phyloP scores from a whole-genome alignment of 768 basidiomycete genomes.

The Tricholoma sp. region DNA sequence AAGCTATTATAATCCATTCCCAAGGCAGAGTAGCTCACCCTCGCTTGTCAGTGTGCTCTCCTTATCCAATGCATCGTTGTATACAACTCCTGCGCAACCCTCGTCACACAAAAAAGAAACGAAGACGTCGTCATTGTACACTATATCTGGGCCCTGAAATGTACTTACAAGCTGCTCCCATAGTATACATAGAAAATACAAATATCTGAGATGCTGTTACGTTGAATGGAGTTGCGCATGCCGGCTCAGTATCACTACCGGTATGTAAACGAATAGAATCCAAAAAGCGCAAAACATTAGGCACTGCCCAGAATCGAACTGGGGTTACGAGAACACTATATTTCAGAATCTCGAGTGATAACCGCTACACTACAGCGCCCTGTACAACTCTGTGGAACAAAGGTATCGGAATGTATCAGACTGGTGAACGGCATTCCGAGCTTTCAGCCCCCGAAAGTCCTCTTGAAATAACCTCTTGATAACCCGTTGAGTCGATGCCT shows the following conservation, averaged over 20 bases:
- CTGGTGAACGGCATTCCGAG: background rate
- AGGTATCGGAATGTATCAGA: background rate
- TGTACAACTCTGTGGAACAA: background rate
- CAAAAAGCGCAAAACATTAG: slow-evolving; percentile 8
- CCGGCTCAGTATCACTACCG: no score
- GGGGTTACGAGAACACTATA: slow-evolving; percentile 29
- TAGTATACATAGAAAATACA: background rate
- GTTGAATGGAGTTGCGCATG: no score
- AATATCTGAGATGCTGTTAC: no score
- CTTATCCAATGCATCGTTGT: background rate
- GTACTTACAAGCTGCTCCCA: background rate
- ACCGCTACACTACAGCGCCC: slow-evolving; percentile 27
- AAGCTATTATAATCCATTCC: background rate
- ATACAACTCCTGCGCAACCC: no score
- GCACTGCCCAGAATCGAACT: slow-evolving; percentile 33
- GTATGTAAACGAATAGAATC: no score
- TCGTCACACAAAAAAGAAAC: background rate
- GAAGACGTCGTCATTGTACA: background rate
- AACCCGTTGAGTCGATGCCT: slow-evolving; percentile 34
- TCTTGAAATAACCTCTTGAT: background rate
- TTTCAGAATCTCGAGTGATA: slow-evolving; percentile 26
- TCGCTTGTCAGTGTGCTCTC: background rate
- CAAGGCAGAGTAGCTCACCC: background rate
- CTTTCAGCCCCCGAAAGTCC: background rate
- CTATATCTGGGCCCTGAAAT: background rate